Evolutionary conservation across 441 rosid species (phyloP).

Genomic region (Gossypium schwendimanii): DNA sequence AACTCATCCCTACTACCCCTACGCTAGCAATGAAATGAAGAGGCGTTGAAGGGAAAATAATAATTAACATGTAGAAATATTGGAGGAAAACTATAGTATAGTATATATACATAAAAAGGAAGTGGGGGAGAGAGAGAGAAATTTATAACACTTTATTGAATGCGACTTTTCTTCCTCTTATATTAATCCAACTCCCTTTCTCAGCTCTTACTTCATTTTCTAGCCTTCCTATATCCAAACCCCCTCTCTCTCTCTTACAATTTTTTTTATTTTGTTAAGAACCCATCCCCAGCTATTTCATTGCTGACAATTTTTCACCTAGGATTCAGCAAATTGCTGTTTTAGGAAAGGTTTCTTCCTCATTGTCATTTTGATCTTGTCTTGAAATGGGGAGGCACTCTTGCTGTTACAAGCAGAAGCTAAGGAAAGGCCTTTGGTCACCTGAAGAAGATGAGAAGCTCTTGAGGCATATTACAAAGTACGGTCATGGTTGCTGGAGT

Average conservation of each 20-base stretch:
- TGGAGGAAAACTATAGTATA: background rate
- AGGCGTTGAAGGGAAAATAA: too few relatives aligned
- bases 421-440: constrained; percentile 55
- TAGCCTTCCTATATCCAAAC: constrained; percentile 18
- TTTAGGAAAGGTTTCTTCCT: constrained; percentile 17
- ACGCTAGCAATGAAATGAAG: too few relatives aligned
- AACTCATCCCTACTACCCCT: constrained; percentile 13
- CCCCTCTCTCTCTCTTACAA: constrained; percentile 9
- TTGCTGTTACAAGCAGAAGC: constrained; percentile 47
- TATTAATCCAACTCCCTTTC: constrained; percentile 45
- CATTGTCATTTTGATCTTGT: constrained; percentile 1
- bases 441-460: constrained; percentile 53
- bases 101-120: background rate
- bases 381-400: constrained; percentile 43
- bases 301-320: constrained; percentile 39
- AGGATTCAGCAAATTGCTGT: constrained; percentile 28
- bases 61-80: background rate
- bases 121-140: constrained; percentile 5
- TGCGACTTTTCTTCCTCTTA: constrained; percentile 40
- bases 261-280: background rate
- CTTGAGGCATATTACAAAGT: constrained; percentile 37
- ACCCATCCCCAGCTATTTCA: constrained; percentile 5
- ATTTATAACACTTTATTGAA: constrained; percentile 18
- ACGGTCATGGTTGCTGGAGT: constrained; percentile 61
- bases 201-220: constrained; percentile 49